Evolutionary conservation across 2,329 filamentous ascomycete species (phyloP).

Genomic region (Metarhizium anisopliae): DNA sequence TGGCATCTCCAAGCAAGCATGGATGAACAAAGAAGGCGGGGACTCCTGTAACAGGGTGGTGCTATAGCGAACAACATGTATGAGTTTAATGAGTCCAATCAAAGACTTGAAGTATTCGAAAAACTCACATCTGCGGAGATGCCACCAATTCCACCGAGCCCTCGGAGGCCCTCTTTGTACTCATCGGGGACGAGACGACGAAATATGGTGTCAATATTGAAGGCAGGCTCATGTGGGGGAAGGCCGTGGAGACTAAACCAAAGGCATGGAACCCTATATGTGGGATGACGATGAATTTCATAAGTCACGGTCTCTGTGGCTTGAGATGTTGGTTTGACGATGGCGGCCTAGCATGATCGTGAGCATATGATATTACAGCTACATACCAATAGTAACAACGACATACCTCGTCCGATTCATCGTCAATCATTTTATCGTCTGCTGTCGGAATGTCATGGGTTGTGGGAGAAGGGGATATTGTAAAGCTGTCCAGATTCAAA

Average conservation of each 20-base stretch:
- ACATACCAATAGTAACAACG: conserved; percentile 1
- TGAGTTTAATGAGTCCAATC: conserved; percentile 21
- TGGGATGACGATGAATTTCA: conserved; percentile 66
- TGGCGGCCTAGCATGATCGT: conserved; percentile 27
- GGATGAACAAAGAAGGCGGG: conserved; percentile 90
- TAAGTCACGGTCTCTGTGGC: conserved; percentile 50
- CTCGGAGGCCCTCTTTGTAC: conserved; percentile 52
- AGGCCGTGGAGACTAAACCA: conserved; percentile 62
- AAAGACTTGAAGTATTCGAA: conserved; percentile 9
- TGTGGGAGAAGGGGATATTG: conserved; percentile 24
- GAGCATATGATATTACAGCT: conserved; percentile 10
- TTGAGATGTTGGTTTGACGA: conserved; percentile 22
- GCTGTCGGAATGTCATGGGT: conserved; percentile 15
- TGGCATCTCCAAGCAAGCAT: conserved; percentile 76
- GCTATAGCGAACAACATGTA: conserved; percentile 36
- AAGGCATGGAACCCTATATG: conserved; percentile 65
- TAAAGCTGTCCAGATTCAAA: conserved; percentile 35
- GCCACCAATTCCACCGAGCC: conserved; percentile 57
- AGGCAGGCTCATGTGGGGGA: conserved; percentile 43
- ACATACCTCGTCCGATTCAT: conserved; percentile 42
- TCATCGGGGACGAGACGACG: conserved; percentile 58
- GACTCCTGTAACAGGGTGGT: conserved; percentile 72
- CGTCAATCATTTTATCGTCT: conserved; percentile 41
- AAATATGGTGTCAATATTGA: conserved; percentile 62
- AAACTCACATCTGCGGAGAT: conserved; percentile 67